A percentile compares a stretch with the other conserved stretches of the same genome.
Conservation (phyloP, 1,284 basidiomycete species). For the Trametes pubescens region DNA sequence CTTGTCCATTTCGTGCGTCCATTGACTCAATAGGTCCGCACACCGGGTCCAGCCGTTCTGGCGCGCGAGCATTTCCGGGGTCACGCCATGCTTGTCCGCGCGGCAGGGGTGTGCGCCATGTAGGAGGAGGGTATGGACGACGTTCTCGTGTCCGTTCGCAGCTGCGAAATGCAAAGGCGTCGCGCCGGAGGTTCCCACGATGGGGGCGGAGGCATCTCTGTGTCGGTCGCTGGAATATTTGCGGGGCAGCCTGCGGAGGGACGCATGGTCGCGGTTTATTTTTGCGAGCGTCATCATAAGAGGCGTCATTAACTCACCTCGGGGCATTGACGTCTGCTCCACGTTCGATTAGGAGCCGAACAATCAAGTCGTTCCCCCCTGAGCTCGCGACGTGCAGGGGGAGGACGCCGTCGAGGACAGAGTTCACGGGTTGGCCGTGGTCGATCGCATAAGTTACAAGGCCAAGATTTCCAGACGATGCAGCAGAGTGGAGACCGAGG, state of each 20-base stretch:
- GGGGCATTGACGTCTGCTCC: conserved; percentile 95
- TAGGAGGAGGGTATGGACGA: conserved; percentile 80
- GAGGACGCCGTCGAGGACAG: conserved; percentile 90
- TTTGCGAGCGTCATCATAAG: conserved; percentile 5
- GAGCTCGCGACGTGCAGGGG: conserved; percentile 92
- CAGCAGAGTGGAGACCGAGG: conserved; percentile 89
- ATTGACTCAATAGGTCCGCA: conserved; percentile 63
- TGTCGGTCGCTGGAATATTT: conserved; percentile 79
- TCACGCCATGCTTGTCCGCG: conserved; percentile 87
- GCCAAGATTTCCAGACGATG: conserved; percentile 87
- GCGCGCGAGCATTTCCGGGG: conserved; percentile 76
- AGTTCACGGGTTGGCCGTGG: conserved; percentile 94
- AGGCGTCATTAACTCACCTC: conserved; percentile 53
- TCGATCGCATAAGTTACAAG: conserved; percentile 88
- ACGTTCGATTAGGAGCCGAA: conserved; percentile 85
- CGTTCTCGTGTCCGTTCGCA: conserved; percentile 84
- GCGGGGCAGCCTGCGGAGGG: conserved; percentile 66
- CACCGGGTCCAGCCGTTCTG: conserved; percentile 74
- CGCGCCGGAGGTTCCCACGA: conserved; percentile 84
- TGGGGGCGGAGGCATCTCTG: conserved; percentile 67
- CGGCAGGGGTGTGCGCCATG: conserved; percentile 82
- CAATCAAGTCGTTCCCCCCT: conserved; percentile 86
- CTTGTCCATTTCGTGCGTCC: conserved; percentile 65
- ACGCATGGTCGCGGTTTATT: conserved; percentile 18
- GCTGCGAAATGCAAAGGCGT: conserved; percentile 96